Evolutionary conservation across 1,284 basidiomycete species (phyloP), one percentile per base, ranked within the genome.

Genomic region (Tausonia pullulans): DNA sequence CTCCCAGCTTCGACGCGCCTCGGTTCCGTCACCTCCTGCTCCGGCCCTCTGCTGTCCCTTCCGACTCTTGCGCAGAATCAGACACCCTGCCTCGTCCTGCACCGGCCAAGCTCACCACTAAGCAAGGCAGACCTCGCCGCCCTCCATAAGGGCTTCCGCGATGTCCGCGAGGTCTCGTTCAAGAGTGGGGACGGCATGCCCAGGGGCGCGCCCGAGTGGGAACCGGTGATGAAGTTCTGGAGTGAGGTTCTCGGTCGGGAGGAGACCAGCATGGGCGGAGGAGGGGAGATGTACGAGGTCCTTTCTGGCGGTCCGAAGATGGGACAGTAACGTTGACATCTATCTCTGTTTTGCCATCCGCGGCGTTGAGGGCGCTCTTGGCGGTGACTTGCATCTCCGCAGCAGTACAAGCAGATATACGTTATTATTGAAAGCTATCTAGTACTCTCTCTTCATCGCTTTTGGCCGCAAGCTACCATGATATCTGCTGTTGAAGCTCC

Each of bases 141-240:
- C 3, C 81, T 85, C 68, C 81, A 77, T 67, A 86, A 84, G 68
- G 85, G 80, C 0, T 89, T 82, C 69, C 68, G 69, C 27, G 70
- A 68, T 39, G 75, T 84, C 40, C 82, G 86, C 66, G 77, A 68
- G 57, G 53, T 60, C 44, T 78, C 77, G 69, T 76, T 81, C 68
- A 74, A 69, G 5, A 72, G 71, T 2, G 76, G 74, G 56, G 77
- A 78, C 45, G 84, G 84, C 4, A 90, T 90, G 87, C 87, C 86
- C 7, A 75, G 79, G 10, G 84, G 82, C 43, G 80, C 78, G 68
- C 81, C 82, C 8, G 87, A 89, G 70, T 89, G 87, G 86, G 81
- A 83, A 69, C 83, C 83, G 0, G 80, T 90, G 57, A 89, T 90
- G 86, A 76, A 79, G 64, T 89, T 89, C 73, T 90, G 88, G 88